phyloP scores from a whole-genome alignment of 495 filamentous ascomycete species.

The Penicillium parvum region DNA sequence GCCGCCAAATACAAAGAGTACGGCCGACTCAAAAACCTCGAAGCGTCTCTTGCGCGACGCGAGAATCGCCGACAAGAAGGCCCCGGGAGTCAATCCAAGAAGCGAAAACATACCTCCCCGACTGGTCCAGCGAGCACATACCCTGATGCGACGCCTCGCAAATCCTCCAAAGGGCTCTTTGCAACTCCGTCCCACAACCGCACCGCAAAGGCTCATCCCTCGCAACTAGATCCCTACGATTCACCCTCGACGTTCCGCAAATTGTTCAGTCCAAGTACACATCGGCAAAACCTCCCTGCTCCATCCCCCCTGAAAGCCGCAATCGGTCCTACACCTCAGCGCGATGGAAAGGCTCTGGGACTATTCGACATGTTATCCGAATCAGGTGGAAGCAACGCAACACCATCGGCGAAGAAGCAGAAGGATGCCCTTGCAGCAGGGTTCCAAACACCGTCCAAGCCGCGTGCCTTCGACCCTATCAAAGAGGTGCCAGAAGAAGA shows the following conservation, averaged over 20 bases:
- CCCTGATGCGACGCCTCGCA: conserved; percentile 28
- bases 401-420: conserved; percentile 33
- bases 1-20: conserved; percentile 92
- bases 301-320: conserved; percentile 35
- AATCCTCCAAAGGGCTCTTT: conserved; percentile 31
- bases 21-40: conserved; percentile 61
- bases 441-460: conserved; percentile 41
- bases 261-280: conserved; percentile 57
- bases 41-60: conserved; percentile 26
- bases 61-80: conserved; percentile 26
- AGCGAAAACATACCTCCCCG: conserved; percentile 37
- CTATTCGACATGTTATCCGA: conserved; percentile 82
- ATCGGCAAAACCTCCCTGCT: conserved; percentile 34
- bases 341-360: conserved; percentile 79
- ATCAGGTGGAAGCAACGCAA: conserved; percentile 47
- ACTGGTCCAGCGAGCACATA: conserved; percentile 20
- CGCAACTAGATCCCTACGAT: conserved; percentile 50
- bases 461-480: conserved; percentile 26
- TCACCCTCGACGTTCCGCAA: conserved; percentile 55
- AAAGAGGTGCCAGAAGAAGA: conserved; percentile 29
- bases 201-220: conserved; percentile 35
- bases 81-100: conserved; percentile 30
- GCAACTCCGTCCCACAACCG: conserved; percentile 46
- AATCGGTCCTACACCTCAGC: conserved; percentile 87
- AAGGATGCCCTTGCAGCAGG: conserved; percentile 28